Percentiles rank a stretch among this genome's conserved stretches.
Conservation (phyloP, 2,329 filamentous ascomycete genomes). For the Fusarium sp. region DNA sequence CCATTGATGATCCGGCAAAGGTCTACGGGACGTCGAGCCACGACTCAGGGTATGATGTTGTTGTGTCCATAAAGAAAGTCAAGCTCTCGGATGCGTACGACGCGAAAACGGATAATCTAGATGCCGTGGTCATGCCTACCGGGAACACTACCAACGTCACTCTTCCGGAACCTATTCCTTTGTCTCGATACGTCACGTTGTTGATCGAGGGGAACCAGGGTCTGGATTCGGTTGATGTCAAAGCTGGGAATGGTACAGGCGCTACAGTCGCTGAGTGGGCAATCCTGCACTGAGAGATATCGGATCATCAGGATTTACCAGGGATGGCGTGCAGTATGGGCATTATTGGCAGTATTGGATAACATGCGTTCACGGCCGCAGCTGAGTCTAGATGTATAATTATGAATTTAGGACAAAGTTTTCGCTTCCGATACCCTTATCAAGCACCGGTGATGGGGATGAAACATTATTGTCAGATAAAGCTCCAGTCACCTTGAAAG, state of each 20-base stretch:
- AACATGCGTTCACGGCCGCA: too few species aligned
- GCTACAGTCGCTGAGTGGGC: background rate
- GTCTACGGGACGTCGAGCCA: fast-evolving
- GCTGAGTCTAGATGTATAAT: too few species aligned
- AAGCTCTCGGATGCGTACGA: background rate
- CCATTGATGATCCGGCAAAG: background rate
- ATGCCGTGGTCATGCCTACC: background rate
- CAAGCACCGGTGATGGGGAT: too few species aligned
- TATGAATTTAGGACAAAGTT: too few species aligned
- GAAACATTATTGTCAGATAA: too few species aligned
- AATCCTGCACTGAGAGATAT: background rate
- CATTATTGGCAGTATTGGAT: too few species aligned
- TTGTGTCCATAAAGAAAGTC: background rate
- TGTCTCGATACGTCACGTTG: background rate
- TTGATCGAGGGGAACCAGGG: background rate
- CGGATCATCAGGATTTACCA: too few species aligned
- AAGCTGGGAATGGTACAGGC: background rate
- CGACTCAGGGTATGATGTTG: background rate
- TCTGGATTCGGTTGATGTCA: background rate
- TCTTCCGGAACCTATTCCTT: background rate
- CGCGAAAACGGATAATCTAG: background rate
- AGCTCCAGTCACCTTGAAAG: too few species aligned
- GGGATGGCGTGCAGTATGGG: too few species aligned
- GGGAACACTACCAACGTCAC: background rate
- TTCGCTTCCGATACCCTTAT: too few species aligned